Base-by-base conservation (phyloP, 164 flowering plant species). In the Brasenia schreberi region DNA sequence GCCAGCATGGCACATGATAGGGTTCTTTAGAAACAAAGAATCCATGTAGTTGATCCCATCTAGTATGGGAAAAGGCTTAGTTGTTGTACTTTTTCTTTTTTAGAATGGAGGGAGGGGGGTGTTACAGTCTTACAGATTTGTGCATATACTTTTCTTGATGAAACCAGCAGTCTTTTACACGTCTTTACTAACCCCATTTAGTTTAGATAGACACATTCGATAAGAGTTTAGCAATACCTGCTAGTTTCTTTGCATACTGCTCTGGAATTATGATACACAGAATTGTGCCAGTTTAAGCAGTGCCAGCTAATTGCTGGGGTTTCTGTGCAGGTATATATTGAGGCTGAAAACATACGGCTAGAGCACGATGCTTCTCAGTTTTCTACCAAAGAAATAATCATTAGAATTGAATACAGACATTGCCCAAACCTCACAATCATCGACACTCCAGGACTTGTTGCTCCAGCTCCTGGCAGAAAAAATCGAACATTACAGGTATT, bases 371-470 rank as follows among this genome's bases (percentile, higher is more conserved):
- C 92, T 43, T 84, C 80, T 76, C 96, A 85, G 59, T 94, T 94
- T 70, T 94, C 89, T 0, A 80, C 96, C 0, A 87, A 85, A 69
- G 98, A 94, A 67, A 94, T 94, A 63, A 90, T 89, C 17, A 76
- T 94, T 59, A 81, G 72, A 72, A 81, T 94, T 43, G 88, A 86
- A 18, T 94, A 89, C 64, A 94, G 90, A 65, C 81, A 86, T 64
- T 94, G 97, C 69, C 98, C 98, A 0, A 94, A 94, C 67, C 85
- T 94, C 66, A 94, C 97, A 27, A 90, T 94, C 64, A 90, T 94
- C 3, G 98, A 94, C 70, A 94, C 96, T 65, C 98, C 97, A 43
- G 98, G 98, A 43, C 97, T 94, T 60, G 78, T 88, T 78, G 97
- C 98, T 77, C 97, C 98, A n/a, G 97, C 96, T 6, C 97, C 97